Percentiles rank a stretch among this genome's conserved stretches.
Evolutionary conservation across 305 asterid genomes (phyloP).

Genomic region (Withania somnifera): DNA sequence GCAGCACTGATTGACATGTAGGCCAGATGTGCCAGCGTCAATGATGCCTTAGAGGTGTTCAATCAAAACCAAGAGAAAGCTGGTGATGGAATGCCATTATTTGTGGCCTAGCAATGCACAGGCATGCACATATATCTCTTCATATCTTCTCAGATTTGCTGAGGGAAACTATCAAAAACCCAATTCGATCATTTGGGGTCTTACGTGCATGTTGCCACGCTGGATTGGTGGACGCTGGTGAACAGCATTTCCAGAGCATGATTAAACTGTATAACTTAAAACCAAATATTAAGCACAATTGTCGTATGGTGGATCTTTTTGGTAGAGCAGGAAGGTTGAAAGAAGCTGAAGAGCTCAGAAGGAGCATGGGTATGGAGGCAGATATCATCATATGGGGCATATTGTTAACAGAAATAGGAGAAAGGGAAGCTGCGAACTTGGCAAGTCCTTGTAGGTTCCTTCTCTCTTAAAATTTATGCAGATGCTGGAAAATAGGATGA

Average conservation of each 20-base stretch:
- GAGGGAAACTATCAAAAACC: constrained; percentile 30
- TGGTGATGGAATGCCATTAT: constrained; percentile 81
- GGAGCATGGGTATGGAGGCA: constrained; percentile 77
- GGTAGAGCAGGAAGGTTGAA: constrained; percentile 69
- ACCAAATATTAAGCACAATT: constrained; percentile 77
- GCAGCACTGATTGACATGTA: constrained; percentile 89
- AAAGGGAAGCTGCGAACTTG: constrained; percentile 58
- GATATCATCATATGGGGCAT: constrained; percentile 76
- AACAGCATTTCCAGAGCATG: constrained; percentile 62
- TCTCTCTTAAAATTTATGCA: constrained; percentile 60
- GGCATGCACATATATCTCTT: constrained; percentile 52
- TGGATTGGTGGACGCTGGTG: constrained; percentile 70
- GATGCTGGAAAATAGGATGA: constrained; percentile 78
- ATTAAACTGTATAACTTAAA: constrained; percentile 34
- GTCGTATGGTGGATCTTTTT: constrained; percentile 88
- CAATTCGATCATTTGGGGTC: constrained; percentile 72
- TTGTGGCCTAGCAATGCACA: constrained; percentile 89
- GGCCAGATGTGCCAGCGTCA: constrained; percentile 78
- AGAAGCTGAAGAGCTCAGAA: constrained; percentile 68
- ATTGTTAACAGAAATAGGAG: constrained; percentile 62
- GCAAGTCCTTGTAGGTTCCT: constrained; percentile 76
- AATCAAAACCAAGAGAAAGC: constrained; percentile 38
- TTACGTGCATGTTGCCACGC: constrained; percentile 86
- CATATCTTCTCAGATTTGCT: constrained; percentile 51
- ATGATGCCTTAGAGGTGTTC: constrained; percentile 50